A percentile compares a stretch with the other conserved stretches of the same genome.
Evolutionary conservation across 805 yeast species (phyloP).

Genomic region (Saccharomyces cerevisiae): DNA sequence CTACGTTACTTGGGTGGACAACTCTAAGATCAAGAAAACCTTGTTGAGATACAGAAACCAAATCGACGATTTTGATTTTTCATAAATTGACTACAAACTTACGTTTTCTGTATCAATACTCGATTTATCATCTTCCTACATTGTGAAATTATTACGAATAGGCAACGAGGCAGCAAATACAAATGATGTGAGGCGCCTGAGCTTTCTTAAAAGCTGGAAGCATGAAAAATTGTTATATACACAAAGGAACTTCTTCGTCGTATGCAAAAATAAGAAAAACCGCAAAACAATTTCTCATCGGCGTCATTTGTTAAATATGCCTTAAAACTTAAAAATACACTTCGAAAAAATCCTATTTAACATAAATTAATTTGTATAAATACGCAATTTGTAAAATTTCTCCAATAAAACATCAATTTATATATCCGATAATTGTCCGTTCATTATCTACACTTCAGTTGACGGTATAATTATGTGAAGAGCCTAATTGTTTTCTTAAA

Average conservation of each 20-base stretch:
- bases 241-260: neutral
- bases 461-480: conserved; percentile 31
- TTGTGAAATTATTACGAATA: neutral
- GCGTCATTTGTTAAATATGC: neutral
- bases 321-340: neutral
- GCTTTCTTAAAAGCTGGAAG: neutral
- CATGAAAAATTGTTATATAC: neutral
- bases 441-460: neutral
- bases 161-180: neutral
- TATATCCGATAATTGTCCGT: neutral
- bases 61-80: conserved; percentile 50
- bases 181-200: neutral
- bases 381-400: neutral
- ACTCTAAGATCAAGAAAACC: conserved; percentile 84
- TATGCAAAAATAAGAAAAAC: neutral
- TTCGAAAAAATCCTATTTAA: neutral
- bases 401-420: neutral
- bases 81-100: conserved; percentile 18
- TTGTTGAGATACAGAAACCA: conserved; percentile 79
- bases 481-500: conserved; percentile 34
- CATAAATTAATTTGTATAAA: neutral
- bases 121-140: neutral
- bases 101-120: neutral
- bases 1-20: conserved; percentile 95
- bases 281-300: neutral